Conservation (phyloP, 352 stramenopile genomes). For the Phytopythium vexans region DNA sequence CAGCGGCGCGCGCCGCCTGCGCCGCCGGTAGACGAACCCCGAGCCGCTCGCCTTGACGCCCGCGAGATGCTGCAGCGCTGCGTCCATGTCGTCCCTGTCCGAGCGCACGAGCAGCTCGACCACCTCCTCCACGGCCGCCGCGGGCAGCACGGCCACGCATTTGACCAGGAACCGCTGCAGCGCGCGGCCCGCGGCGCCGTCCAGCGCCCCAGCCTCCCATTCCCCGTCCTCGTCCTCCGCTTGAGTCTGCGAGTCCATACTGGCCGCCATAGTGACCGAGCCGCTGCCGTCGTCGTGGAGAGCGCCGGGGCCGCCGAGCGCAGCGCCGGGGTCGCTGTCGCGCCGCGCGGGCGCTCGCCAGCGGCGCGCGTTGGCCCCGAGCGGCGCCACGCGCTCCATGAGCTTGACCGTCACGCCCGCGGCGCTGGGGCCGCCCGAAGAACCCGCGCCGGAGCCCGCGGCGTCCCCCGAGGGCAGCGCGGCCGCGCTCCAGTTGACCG, state of each 20-base stretch:
- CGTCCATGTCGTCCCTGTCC: constrained; percentile 63
- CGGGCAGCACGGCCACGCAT: constrained; percentile 52
- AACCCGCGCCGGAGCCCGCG: not conserved
- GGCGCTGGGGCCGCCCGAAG: constrained; percentile 16
- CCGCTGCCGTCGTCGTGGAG: constrained; percentile 9
- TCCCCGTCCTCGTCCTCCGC: constrained; percentile 31
- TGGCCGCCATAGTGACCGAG: too few species aligned
- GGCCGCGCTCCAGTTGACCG: constrained; percentile 61
- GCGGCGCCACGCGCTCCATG: constrained; percentile 61
- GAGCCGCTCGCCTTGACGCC: constrained; percentile 56
- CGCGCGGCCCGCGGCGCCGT: constrained; percentile 41
- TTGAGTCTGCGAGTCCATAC: too few species aligned
- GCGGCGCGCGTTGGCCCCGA: constrained; percentile 53
- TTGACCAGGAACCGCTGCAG: constrained; percentile 79
- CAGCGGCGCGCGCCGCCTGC: not conserved
- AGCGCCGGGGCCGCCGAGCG: constrained; percentile 17
- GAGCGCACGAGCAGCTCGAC: constrained; percentile 64
- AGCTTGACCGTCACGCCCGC: constrained; percentile 21
- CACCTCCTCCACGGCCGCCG: constrained; percentile 62
- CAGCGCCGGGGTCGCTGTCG: constrained; percentile 48
- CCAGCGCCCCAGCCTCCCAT: constrained; percentile 24
- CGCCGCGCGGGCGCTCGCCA: constrained; percentile 27
- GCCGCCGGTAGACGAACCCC: constrained; percentile 50
- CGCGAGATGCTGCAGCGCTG: constrained; percentile 64
- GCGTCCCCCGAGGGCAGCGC: constrained; percentile 10